Conservation (phyloP, 2,329 filamentous ascomycete genomes). For the Monilinia polystroma region DNA sequence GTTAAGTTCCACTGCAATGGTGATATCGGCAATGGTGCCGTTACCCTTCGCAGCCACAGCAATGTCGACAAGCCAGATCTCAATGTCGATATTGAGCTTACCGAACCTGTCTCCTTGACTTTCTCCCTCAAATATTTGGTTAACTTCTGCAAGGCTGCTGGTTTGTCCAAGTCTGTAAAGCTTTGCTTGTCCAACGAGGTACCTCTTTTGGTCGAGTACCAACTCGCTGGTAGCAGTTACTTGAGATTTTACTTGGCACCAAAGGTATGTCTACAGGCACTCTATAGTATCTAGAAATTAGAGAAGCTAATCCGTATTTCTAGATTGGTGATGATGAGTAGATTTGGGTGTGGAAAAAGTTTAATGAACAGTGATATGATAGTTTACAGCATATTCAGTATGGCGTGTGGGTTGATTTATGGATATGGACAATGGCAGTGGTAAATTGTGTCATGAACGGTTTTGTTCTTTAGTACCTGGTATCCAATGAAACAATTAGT, state of each 20-base stretch:
- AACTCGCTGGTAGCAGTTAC: slow-evolving; percentile 76
- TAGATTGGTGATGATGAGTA: slow-evolving; percentile 71
- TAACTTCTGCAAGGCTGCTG: slow-evolving; percentile 99
- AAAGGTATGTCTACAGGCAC: slow-evolving; percentile 61
- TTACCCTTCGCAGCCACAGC: slow-evolving; percentile 84
- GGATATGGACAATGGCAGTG: slow-evolving; percentile 32
- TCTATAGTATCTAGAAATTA: too few relatives aligned
- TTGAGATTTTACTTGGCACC: slow-evolving; percentile 96
- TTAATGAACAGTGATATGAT: slow-evolving; percentile 36
- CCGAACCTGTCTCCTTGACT: slow-evolving; percentile 88
- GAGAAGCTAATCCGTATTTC: slow-evolving; percentile 29
- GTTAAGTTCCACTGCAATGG: slow-evolving; percentile 92
- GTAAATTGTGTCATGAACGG: slow-evolving; percentile 18
- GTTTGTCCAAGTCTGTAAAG: slow-evolving; percentile 77
- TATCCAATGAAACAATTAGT: slow-evolving; percentile 9
- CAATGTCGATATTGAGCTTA: slow-evolving; percentile 85
- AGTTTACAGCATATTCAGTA: slow-evolving; percentile 36
- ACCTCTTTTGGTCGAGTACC: slow-evolving; percentile 92
- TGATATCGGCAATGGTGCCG: slow-evolving; percentile 93
- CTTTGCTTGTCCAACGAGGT: slow-evolving; percentile 96
- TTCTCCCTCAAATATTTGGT: slow-evolving; percentile 99
- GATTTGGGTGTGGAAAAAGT: slow-evolving; percentile 29
- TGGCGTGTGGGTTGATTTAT: slow-evolving; percentile 39
- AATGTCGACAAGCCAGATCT: slow-evolving; percentile 85
- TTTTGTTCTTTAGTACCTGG: slow-evolving; percentile 15